Evolutionary conservation across 176 grass and related monocot genomes (phyloP).

Genomic region (Aegilops tauschii): DNA sequence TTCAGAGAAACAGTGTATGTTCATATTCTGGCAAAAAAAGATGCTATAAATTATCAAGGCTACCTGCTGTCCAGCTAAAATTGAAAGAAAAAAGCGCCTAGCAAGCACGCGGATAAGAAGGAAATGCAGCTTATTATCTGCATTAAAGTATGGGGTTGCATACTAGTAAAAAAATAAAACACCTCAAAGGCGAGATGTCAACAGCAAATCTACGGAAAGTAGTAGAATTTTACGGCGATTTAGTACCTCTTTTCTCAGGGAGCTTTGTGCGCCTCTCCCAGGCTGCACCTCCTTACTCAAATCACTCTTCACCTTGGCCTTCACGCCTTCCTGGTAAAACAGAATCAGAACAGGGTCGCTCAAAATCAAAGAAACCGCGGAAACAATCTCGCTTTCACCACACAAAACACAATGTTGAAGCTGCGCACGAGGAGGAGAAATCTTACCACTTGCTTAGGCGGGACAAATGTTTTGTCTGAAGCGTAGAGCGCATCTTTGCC

Average conservation of each 20-base stretch:
- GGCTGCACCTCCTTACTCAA: constrained; percentile 37
- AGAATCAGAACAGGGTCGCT: constrained; percentile 28
- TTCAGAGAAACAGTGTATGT: background rate
- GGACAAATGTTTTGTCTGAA: constrained; percentile 40
- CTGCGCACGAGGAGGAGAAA: background rate
- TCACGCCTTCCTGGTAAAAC: constrained; percentile 55
- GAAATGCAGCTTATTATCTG: background rate
- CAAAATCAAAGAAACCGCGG: constrained; percentile 4
- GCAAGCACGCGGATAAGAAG: background rate
- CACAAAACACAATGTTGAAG: background rate
- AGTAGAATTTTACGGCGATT: background rate
- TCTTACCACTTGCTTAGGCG: constrained; percentile 43
- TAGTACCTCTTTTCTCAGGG: constrained; percentile 81
- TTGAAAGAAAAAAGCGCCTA: background rate
- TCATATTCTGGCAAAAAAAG: background rate
- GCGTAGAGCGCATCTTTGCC: constrained; percentile 32
- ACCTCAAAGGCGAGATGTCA: background rate
- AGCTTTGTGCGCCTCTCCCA: constrained; percentile 44
- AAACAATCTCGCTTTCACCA: background rate
- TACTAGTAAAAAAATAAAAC: background rate
- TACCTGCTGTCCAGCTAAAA: background rate
- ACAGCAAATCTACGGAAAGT: background rate
- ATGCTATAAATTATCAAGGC: background rate
- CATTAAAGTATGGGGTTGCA: background rate
- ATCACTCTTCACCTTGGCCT: constrained; percentile 33